Percentiles rank a stretch among this genome's conserved stretches.
Conservation (phyloP, 768 basidiomycete genomes). For the Cystobasidium tubakii region DNA sequence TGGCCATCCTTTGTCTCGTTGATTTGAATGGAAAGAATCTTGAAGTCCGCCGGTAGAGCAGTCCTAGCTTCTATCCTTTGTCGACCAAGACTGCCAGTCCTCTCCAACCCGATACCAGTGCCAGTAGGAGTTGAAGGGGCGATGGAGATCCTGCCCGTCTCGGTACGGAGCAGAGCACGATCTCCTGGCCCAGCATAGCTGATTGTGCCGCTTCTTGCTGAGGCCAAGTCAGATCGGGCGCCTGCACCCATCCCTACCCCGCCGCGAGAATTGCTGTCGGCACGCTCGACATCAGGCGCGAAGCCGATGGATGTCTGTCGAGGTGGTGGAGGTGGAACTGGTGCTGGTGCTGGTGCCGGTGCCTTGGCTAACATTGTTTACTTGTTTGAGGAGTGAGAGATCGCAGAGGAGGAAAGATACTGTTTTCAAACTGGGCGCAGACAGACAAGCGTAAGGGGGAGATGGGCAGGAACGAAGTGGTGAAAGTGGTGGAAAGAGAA, state of each 20-base stretch:
- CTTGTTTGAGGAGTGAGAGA: background rate
- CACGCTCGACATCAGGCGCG: background rate
- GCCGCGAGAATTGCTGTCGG: background rate
- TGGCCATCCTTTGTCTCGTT: background rate
- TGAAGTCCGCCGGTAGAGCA: conserved; percentile 1
- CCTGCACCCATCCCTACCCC: too few relatives aligned
- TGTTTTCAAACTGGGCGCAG: too few relatives aligned
- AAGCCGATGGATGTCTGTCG: background rate
- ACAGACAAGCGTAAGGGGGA: too few relatives aligned
- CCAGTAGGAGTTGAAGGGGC: background rate
- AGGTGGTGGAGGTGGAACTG: too few relatives aligned
- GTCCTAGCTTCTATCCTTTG: background rate
- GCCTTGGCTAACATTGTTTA: background rate
- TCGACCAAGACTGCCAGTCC: background rate
- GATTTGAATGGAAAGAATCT: conserved; percentile 29
- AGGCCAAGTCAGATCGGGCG: too few relatives aligned
- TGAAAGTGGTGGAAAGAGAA: background rate
- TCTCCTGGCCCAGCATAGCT: conserved; percentile 1
- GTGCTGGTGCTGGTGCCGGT: too few relatives aligned
- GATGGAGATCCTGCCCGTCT: conserved; percentile 25
- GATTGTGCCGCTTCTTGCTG: too few relatives aligned
- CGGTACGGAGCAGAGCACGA: conserved; percentile 20
- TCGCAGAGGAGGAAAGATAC: background rate
- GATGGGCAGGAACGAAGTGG: background rate
- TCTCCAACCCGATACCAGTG: background rate